These are phyloP conservation scores for Trametes gibbosa DNA, from an alignment of 768 basidiomycete genomes.

Conservation along the genomic window DNA sequence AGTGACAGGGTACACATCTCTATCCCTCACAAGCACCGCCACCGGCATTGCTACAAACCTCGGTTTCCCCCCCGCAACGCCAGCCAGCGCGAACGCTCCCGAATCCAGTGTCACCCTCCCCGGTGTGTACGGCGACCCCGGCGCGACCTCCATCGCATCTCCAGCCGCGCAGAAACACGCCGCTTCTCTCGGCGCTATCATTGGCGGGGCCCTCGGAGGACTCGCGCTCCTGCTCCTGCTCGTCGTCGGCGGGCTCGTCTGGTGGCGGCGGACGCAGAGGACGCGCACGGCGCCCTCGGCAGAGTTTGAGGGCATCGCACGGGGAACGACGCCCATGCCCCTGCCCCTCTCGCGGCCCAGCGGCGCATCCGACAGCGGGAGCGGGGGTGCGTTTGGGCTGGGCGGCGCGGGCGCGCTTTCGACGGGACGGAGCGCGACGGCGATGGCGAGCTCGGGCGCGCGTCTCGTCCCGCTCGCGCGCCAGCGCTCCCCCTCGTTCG, in stretches of 20 bases:
- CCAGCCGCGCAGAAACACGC: background rate
- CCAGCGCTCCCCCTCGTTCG: constrained; percentile 10
- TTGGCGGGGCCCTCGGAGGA: constrained; percentile 52
- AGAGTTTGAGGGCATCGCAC: constrained; percentile 41
- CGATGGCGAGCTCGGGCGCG: background rate
- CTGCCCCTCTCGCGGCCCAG: no score
- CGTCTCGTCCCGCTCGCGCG: constrained; percentile 4
- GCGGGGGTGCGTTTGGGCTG: no score
- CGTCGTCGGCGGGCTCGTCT: constrained; percentile 35
- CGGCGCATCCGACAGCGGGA: no score
- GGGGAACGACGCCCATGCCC: background rate
- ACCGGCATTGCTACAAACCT: no score
- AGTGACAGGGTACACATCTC: no score
- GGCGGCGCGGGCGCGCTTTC: background rate
- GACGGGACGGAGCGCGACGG: background rate
- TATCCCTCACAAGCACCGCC: no score
- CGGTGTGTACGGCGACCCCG: no score
- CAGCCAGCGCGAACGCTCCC: no score
- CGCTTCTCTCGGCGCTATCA: constrained; percentile 44
- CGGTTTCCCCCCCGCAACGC: no score
- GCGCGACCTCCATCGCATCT: background rate
- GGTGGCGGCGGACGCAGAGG: constrained; percentile 40
- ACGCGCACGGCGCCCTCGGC: constrained; percentile 53
- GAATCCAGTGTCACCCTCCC: no score
- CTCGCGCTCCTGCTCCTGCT: constrained; percentile 35